Base-by-base conservation (phyloP, 768 basidiomycete species). In the Boletus sp. region DNA sequence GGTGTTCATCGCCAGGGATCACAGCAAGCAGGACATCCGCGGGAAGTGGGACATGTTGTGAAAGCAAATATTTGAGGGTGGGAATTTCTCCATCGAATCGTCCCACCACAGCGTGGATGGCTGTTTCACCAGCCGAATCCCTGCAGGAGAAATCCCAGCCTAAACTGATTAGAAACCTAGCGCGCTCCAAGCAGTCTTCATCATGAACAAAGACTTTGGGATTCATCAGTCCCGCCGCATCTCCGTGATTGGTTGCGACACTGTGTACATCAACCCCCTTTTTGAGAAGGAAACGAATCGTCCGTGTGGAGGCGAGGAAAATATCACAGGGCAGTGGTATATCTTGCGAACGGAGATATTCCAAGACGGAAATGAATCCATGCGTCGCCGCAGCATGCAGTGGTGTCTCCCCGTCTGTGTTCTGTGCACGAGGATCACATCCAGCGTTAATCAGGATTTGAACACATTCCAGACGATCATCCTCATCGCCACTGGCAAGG, bases 121-220 rank as follows among this genome's bases (percentile, higher is more conserved):
- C 12, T 0, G 45, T 57, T 29, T 47, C n/a, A 7, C 45, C 45
- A 11, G 17, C 14, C 4, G 28, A 42, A n/a, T 42, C 14, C 14
- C 7, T 55, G 33, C 4, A 10, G 5, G 33, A 57, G 18, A 18
- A 18, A 42, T 55, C 45, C 56, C 52, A 57, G 20, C 56, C 56
- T 4, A n/a, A 7, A 12, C 18, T 7, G 24, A 47, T 5, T 18
- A 57, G 53, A 18, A 36, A 5, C 2, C 5, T 35, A 15, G 17
- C 46, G 2, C 37, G 17, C 35, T 54, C 46, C 46, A 55, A 18
- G 30, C 4, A 28, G 10, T 33, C 9, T 24, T 28, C 33, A 11
- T 35, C 33, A 35, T 35, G 33, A 35, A 5, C 33, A 35, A 35
- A 35, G 33, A 35, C 11, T 1, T 11, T 5, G 33, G 8, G 33